phyloP scores from a whole-genome alignment of 495 filamentous ascomycete genomes.

The Neurospora tetraspora region DNA sequence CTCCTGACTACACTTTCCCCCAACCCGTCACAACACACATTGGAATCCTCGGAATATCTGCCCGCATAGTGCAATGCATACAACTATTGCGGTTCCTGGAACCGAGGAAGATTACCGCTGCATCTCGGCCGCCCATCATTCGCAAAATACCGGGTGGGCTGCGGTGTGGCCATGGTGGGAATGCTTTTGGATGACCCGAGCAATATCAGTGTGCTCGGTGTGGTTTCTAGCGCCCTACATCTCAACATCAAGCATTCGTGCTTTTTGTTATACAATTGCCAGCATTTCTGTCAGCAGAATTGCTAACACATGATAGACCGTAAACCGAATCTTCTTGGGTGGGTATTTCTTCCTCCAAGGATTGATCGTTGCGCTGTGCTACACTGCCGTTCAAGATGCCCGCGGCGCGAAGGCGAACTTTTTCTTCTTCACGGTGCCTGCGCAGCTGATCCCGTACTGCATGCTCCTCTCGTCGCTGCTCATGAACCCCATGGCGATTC shows the following conservation, averaged over 20 bases:
- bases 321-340: constrained; percentile 42
- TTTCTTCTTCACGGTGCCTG: constrained; percentile 67
- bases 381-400: constrained; percentile 76
- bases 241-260: constrained; percentile 13
- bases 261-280: constrained; percentile 1
- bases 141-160: constrained; percentile 63
- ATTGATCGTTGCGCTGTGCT: constrained; percentile 66
- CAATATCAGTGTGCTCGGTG: constrained; percentile 53
- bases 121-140: constrained; percentile 65
- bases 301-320: constrained; percentile 25
- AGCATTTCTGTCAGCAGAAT: constrained; percentile 1
- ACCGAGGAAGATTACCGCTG: constrained; percentile 93
- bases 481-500: constrained; percentile 31
- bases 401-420: constrained; percentile 58
- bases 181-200: constrained; percentile 72
- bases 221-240: constrained; percentile 87
- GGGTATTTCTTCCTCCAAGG: constrained; percentile 47
- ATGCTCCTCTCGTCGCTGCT: constrained; percentile 64
- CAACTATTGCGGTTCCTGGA: constrained; percentile 93
- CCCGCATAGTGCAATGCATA: constrained; percentile 70
- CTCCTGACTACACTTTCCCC: background rate
- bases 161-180: constrained; percentile 87
- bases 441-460: constrained; percentile 63
- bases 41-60: constrained; percentile 76
- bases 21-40: constrained; percentile 1